Evolutionary conservation across 371 early-diverging fungal species (phyloP).

Genomic region (Mortierella sp.): DNA sequence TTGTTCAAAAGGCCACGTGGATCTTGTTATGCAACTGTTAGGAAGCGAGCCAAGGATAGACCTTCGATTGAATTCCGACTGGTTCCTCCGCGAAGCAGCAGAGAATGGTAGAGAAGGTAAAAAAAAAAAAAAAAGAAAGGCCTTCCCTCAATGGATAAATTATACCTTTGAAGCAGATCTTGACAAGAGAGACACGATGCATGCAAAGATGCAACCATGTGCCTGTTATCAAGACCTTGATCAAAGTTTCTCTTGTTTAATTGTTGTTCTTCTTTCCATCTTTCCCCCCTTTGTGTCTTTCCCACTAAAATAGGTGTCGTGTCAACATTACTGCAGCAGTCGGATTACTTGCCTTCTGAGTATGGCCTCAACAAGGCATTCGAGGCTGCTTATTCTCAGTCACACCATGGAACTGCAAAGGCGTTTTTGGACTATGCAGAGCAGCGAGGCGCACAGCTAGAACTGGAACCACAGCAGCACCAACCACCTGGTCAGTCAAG

Average conservation of each 20-base stretch:
- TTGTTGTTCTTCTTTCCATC: neutral
- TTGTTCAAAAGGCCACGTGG: slow-evolving; percentile 41
- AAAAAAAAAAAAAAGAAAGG: no score
- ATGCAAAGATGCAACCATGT: neutral
- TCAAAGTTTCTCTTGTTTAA: neutral
- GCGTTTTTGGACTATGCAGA: slow-evolving; percentile 45
- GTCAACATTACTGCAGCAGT: slow-evolving; percentile 24
- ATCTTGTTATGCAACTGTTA: slow-evolving; percentile 28
- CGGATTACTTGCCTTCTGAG: slow-evolving; percentile 36
- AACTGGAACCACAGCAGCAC: slow-evolving; percentile 1
- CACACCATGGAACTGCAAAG: slow-evolving; percentile 34
- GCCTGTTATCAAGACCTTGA: neutral
- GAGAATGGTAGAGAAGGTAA: slow-evolving; percentile 42
- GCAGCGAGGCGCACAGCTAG: slow-evolving; percentile 18
- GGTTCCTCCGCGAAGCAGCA: slow-evolving; percentile 50
- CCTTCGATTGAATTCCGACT: slow-evolving; percentile 36
- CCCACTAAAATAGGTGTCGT: slow-evolving; percentile 28
- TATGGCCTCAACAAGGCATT: slow-evolving; percentile 53
- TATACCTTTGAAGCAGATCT: neutral
- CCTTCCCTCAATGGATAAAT: no score
- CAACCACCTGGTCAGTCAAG: neutral
- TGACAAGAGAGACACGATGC: neutral
- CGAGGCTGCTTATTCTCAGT: slow-evolving; percentile 46
- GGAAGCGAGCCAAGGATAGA: slow-evolving; percentile 33
- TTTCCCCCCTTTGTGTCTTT: neutral